Base-by-base conservation (phyloP, 179 eudicot genomes). In the Spinacia oleracea region DNA sequence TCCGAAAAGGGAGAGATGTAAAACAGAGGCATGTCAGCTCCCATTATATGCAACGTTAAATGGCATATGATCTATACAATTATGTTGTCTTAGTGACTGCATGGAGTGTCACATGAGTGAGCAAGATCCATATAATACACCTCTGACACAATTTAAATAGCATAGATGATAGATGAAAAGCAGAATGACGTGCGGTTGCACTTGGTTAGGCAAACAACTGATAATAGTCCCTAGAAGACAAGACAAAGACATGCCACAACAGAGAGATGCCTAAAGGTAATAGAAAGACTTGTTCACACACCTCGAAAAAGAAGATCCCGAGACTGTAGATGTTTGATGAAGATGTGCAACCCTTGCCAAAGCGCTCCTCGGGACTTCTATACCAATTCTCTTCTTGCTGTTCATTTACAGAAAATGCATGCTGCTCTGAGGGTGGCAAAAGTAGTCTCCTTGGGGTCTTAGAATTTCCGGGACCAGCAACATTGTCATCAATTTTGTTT, bases 251-350 rank as follows among this genome's bases (percentile, higher is more conserved):
- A 78, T 63, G 29, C 27, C 38, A 64, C 64, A 68, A 29, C 74
- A 70, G 38, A 75, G n/a, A 70, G 34, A 80, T 9, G 11, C 3
- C 70, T 29, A 34, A 68, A 56, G 25, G 20, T 23, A 10, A 63
- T 11, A 58, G 42, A 74, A 74, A 80, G n/a, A n/a, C n/a, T n/a
- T 2, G 25, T 25, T 67, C 66, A 45, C 81, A 43, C 51, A 93
- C 98, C 98, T 93, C 98, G 79, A 93, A 92, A 60, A 93, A 82
- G 80, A 96, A 90, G 87, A 96, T 86, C 63, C 99, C 98, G 78
- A 96, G 85, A 82, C 84, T 84, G 82, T 93, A 96, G 70, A 96
- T 87, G 82, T 96, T 96, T 65, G 99, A 92, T 23, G 93, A 85
- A 81, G 84, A 85, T 45, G 89, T 86, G 82, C 88, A 90, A 38